phyloP scores from a whole-genome alignment of 2,329 filamentous ascomycete genomes.

The Fusarium coicis region DNA sequence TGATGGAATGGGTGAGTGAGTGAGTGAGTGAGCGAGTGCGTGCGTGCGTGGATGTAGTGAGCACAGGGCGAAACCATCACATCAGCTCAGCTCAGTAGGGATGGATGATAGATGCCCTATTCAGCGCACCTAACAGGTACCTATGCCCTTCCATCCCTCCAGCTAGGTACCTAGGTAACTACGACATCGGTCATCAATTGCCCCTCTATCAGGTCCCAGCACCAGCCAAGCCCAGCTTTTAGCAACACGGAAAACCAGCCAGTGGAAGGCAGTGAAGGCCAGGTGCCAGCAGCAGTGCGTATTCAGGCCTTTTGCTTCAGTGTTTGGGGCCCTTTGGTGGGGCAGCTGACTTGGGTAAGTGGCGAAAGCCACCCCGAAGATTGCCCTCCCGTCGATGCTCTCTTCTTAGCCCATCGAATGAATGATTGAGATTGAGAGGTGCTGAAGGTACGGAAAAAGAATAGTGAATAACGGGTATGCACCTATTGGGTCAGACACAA shows the following conservation, averaged over 20 bases:
- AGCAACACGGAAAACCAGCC: constrained; percentile 4
- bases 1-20: neutral
- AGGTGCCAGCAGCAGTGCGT: constrained; percentile 26
- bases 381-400: constrained; percentile 4
- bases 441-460: constrained; percentile 16
- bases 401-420: constrained; percentile 15
- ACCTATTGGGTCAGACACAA: constrained; percentile 4
- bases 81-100: constrained; percentile 9
- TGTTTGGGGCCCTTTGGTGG: constrained; percentile 43
- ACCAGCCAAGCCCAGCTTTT: constrained; percentile 3
- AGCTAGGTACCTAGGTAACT: neutral
- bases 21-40: too few relatives aligned
- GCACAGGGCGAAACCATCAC: constrained; percentile 22
- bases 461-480: constrained; percentile 23
- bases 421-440: neutral
- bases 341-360: constrained; percentile 49
- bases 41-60: neutral
- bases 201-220: neutral
- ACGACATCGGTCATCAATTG: neutral
- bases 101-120: constrained; percentile 9
- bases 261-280: constrained; percentile 9
- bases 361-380: constrained; percentile 45
- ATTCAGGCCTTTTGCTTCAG: constrained; percentile 24
- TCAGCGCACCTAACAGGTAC: neutral
- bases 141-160: neutral